Evolutionary conservation across 306 rosid species (phyloP).

Genomic region (cucumber (Cucumis sativus)): DNA sequence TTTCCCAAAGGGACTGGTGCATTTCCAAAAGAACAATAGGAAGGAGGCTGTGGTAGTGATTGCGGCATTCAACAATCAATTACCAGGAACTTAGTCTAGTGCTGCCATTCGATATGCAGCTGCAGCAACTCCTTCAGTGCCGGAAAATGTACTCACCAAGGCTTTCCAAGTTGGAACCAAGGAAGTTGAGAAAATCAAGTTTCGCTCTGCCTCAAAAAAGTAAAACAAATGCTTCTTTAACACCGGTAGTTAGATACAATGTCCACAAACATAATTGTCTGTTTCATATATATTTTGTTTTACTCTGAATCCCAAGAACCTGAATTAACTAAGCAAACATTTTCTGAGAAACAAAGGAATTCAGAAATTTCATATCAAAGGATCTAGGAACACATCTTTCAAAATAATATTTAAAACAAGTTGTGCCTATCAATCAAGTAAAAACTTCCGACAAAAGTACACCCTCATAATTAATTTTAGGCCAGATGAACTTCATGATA

Average conservation of each 20-base stretch:
- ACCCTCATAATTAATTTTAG: background rate
- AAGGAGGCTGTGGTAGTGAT: constrained; percentile 41
- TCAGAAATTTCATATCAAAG: background rate
- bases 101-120: constrained; percentile 49
- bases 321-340: background rate
- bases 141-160: constrained; percentile 49
- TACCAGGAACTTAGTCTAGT: constrained; percentile 66
- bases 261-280: background rate
- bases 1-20: constrained; percentile 70
- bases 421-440: background rate
- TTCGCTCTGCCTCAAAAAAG: constrained; percentile 46
- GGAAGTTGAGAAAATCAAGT: constrained; percentile 51
- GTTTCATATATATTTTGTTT: background rate
- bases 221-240: background rate
- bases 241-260: background rate
- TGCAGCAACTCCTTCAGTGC: constrained; percentile 50
- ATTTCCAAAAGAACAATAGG: constrained; percentile 77
- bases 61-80: constrained; percentile 68
- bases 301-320: background rate
- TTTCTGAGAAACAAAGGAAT: background rate
- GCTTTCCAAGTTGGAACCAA: constrained; percentile 55
- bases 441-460: background rate
- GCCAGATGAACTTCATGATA: background rate
- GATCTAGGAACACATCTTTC: background rate
- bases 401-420: background rate